Evolutionary conservation across 1,284 basidiomycete genomes (phyloP).

Genomic region (Boletellus deceptivus): DNA sequence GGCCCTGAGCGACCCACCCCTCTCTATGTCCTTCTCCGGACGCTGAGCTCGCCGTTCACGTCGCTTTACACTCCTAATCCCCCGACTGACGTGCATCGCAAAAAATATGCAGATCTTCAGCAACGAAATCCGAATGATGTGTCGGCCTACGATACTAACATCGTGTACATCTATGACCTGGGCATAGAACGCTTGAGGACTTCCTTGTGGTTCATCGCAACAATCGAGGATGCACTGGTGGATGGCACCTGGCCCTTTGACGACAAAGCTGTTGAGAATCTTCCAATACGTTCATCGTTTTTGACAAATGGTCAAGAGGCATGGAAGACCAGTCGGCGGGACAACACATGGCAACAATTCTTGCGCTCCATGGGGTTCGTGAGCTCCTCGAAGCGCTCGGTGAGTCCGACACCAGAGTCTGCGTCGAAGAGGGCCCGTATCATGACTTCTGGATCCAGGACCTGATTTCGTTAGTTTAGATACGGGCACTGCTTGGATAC

Average conservation of each 20-base stretch:
- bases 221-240: not conserved
- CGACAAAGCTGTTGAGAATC: not conserved
- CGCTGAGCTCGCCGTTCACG: not conserved
- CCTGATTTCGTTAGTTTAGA: too few relatives aligned
- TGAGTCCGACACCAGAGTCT: not conserved
- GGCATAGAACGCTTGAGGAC: not conserved
- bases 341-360: too few relatives aligned
- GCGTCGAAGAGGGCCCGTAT: not conserved
- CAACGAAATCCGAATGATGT: not conserved
- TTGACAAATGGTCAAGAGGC: not conserved
- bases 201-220: not conserved
- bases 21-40: not conserved
- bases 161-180: not conserved
- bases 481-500: too few relatives aligned
- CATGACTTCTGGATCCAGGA: not conserved
- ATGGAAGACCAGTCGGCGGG: not conserved
- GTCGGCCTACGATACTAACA: not conserved
- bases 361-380: not conserved
- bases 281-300: not conserved
- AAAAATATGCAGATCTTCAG: not conserved
- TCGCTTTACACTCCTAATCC: not conserved
- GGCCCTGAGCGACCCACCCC: not conserved
- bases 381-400: not conserved
- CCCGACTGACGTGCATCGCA: not conserved
- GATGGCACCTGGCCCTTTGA: not conserved